Percentiles rank a stretch among this genome's conserved stretches.
phyloP scores from a whole-genome alignment of 495 filamentous ascomycete species.

The Paragyromitra xinjiangensis region DNA sequence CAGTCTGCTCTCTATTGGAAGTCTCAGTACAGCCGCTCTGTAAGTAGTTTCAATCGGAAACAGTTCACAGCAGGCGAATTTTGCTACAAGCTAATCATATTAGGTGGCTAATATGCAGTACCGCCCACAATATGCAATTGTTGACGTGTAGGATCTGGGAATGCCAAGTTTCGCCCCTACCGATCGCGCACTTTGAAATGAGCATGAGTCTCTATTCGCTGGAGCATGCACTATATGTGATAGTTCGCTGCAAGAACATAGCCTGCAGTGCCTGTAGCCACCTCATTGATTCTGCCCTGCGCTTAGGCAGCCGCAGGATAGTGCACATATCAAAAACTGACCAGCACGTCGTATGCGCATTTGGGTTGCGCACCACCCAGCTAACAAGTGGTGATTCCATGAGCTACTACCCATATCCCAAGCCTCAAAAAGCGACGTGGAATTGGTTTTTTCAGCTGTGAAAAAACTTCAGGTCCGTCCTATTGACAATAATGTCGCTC shows the following conservation, averaged over 20 bases:
- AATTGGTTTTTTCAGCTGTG: background rate
- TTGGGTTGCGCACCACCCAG: background rate
- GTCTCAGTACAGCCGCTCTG: background rate
- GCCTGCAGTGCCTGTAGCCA: background rate
- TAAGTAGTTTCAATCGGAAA: background rate
- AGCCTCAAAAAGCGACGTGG: background rate
- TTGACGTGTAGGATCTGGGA: no score
- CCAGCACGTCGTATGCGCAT: background rate
- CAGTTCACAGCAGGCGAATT: background rate
- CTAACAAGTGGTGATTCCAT: background rate
- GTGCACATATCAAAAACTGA: no score
- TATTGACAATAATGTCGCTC: no score
- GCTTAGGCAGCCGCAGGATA: background rate
- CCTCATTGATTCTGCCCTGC: background rate
- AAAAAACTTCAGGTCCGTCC: background rate
- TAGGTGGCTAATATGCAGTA: background rate
- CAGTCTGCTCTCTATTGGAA: background rate
- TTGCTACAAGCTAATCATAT: background rate
- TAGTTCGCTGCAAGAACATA: background rate
- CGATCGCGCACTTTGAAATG: background rate
- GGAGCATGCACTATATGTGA: background rate
- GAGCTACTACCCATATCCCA: conserved; percentile 66
- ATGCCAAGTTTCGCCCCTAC: background rate
- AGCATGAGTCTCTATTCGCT: background rate
- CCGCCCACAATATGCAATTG: background rate